Percentiles rank a stretch among this genome's conserved stretches.
Conservation (phyloP, 148 eudicot species). For the Nepenthes gracilis region DNA sequence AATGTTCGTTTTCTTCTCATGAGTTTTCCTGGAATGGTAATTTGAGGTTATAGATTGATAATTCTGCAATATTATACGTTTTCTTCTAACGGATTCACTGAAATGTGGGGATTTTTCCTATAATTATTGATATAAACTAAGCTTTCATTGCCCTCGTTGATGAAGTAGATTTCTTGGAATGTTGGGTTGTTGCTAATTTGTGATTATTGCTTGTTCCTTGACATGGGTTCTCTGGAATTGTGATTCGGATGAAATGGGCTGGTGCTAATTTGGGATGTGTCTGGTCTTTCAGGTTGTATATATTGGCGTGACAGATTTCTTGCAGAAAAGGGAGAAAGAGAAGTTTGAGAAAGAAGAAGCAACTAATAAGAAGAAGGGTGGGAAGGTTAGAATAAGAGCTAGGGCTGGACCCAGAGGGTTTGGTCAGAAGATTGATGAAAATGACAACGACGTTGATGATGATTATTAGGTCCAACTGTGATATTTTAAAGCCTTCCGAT, state of each 20-base stretch:
- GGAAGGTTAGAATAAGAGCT: slow-evolving; percentile 34
- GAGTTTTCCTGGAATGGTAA: background rate
- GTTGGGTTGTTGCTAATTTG: no score
- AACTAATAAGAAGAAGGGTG: slow-evolving; percentile 40
- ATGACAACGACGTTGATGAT: slow-evolving; percentile 29
- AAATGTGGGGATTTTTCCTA: no score
- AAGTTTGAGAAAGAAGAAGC: slow-evolving; percentile 74
- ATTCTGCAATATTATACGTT: no score
- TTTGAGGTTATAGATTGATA: background rate
- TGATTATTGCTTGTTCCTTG: no score
- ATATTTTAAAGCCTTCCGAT: no score
- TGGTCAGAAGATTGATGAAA: slow-evolving; percentile 58
- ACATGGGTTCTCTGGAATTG: no score
- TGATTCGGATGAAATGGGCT: no score
- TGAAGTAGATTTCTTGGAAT: no score
- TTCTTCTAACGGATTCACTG: no score
- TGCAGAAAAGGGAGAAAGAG: slow-evolving; percentile 81
- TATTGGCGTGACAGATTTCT: slow-evolving; percentile 78
- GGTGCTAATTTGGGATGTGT: background rate
- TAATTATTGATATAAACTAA: no score
- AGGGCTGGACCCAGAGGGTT: slow-evolving; percentile 76
- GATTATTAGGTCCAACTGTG: no score
- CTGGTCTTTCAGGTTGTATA: slow-evolving; percentile 47
- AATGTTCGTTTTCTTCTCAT: no score
- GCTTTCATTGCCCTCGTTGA: background rate